phyloP scores from a whole-genome alignment of 345 rosid genomes.

The Moringa oleifera region DNA sequence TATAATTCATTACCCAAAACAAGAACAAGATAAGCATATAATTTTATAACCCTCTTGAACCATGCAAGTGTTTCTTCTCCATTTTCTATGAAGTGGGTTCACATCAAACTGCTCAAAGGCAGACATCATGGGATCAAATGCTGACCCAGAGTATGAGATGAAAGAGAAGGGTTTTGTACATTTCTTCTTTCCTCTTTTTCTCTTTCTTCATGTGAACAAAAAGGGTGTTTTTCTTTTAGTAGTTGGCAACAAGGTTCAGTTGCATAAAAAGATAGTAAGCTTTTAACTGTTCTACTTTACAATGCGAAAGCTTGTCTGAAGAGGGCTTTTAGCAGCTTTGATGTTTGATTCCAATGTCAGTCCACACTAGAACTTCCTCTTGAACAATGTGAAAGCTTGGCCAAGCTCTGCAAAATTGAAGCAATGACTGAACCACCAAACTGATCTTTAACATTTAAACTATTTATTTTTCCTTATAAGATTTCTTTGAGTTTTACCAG shows the following conservation, averaged over 20 bases:
- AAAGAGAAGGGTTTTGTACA: constrained; percentile 6
- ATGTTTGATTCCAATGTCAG: constrained; percentile 13
- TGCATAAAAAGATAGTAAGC: no score
- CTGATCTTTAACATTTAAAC: no score
- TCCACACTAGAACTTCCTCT: constrained; percentile 10
- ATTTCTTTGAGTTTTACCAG: no score
- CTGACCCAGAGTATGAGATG: constrained; percentile 1
- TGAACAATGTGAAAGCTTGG: background rate
- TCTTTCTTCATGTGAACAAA: background rate
- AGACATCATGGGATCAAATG: constrained; percentile 53
- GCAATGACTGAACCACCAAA: no score
- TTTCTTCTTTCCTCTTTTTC: no score
- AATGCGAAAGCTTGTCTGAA: no score
- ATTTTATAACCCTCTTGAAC: constrained; percentile 10
- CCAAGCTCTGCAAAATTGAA: background rate
- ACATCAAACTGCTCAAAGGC: constrained; percentile 18
- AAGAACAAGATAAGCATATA: no score
- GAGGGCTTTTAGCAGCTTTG: constrained; percentile 10
- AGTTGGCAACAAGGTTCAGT: no score
- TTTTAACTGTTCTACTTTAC: background rate
- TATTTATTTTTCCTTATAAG: no score
- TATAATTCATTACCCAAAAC: no score
- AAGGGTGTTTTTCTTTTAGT: background rate
- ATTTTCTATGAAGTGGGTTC: constrained; percentile 19
- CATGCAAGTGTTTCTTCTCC: constrained; percentile 17